Evolutionary conservation across 371 early-diverging fungal genomes (phyloP), one percentile per base, ranked within the genome.

Genomic region (Circinella minor): DNA sequence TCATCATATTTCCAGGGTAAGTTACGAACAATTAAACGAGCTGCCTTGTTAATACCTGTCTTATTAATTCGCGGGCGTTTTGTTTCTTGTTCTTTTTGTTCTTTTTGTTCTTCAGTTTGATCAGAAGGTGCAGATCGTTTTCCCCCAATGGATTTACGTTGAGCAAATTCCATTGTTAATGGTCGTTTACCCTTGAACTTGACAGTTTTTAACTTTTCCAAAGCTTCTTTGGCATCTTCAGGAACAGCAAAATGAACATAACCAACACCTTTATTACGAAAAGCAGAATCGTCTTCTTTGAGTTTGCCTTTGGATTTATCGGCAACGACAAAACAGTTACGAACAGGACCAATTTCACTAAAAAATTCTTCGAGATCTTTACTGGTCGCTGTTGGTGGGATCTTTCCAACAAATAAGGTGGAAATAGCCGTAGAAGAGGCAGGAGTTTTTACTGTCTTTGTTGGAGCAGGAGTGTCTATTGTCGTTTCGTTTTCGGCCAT

Each of bases 11-110:
- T 91, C 91, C 94, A 97, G 7, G 96, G 87, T 75, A 97, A 84
- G 74, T 97, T 97, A 60, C 97, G 94, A 36, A 97, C 87, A 72
- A 97, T 96, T 60, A 97, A 82, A 46, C 96, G 91, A 47, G 91
- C 89, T 34, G 79, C 79, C 72, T 86, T 84, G 69, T 83, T 63
- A 8, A 68, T 51, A 39, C 46, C 65, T 3, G 20, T 68, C 8
- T 36, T 18, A 4, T 49, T 57, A 14, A 57, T 18, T 5, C 43
- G 63, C 36, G n/a, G 15, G 18, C 49, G 63, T 43, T 68, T 67
- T 17, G 61, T 36, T 38, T 57, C 9, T 17, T 63, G 43, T 46
- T 15, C 59, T 3, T 36, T 55, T 43, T 43, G 43, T 43, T 43
- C 43, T 15, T 1, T 60, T 39, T n/a, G 64, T 34, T 15, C 49